Conservation (phyloP, 257 asterid species). For the Oldenlandia corymbosa region DNA sequence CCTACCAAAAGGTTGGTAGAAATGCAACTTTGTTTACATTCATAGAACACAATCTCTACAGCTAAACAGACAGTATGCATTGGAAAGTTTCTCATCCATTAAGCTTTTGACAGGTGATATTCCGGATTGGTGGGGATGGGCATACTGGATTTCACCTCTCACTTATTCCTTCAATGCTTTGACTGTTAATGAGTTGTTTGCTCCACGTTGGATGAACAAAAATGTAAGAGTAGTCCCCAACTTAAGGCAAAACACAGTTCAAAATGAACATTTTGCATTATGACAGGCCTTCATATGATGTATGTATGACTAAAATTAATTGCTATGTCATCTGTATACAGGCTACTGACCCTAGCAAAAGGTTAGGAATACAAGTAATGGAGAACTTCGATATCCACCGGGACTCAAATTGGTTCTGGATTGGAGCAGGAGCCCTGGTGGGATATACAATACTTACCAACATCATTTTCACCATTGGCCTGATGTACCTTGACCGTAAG, state of each 20-base stretch:
- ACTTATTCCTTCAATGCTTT: slow-evolving; percentile 48
- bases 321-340: slow-evolving; percentile 12
- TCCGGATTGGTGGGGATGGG: slow-evolving; percentile 76
- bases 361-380: slow-evolving; percentile 40
- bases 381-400: slow-evolving; percentile 35
- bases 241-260: background rate
- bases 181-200: slow-evolving; percentile 51
- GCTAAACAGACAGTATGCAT: no score
- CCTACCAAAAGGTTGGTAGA: slow-evolving; percentile 50
- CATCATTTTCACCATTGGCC: slow-evolving; percentile 47
- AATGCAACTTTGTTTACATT: background rate
- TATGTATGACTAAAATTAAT: background rate
- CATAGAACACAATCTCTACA: no score
- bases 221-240: slow-evolving; percentile 16
- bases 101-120: slow-evolving; percentile 36
- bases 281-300: background rate
- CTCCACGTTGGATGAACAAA: slow-evolving; percentile 55
- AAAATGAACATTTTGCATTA: background rate
- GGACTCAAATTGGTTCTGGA: slow-evolving; percentile 58
- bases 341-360: slow-evolving; percentile 27
- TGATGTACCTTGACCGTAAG: slow-evolving; percentile 55
- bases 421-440: slow-evolving; percentile 48
- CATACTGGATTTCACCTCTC: slow-evolving; percentile 59
- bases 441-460: slow-evolving; percentile 48
- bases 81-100: slow-evolving; percentile 7